Evolutionary conservation across 306 rosid species (phyloP), one percentile per base, ranked within the genome.

Genomic region (Fragaria iinumae): DNA sequence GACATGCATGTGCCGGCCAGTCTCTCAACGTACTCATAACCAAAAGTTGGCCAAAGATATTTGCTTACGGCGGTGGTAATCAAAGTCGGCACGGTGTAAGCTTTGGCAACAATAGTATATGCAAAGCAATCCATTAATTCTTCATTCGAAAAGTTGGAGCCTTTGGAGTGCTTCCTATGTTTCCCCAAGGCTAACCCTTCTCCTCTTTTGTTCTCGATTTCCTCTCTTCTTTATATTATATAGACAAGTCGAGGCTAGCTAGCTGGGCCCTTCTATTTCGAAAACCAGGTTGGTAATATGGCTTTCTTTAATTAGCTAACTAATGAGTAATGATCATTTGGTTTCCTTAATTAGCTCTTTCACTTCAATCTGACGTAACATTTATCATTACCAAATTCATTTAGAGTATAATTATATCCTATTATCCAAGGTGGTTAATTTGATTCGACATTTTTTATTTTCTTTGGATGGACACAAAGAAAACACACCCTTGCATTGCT

Each of bases 41-140:
- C 59, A 18, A 53, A 53, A 53, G 25, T 20, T 53, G 59, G 25
- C 59, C 59, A 53, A 20, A 53, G 57, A 53, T 76, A 25, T 64
- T 69, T 81, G 69, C 77, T 76, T 81, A 69, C 44, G 55, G 62
- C 32, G 57, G 66, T 64, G 77, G 77, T 76, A 70, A 80, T 75
- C 80, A 76, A 76, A 41, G 73, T 76, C 78, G 80, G 73, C 84
- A 76, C 21, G 23, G 10, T 52, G 18, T 52, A 52, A 7, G 25
- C 59, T 18, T 52, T 18, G 59, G 23, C 59, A 0, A 20, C 59
- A 18, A 52, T 13, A 52, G 59, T 52, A 52, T 18, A 52, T 1
- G 17, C 11, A 52, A 20, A 18, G 59, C 52, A 41, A 5, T 5
- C 43, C 8, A 38, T 32, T 32, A 32, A 32, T 6, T 38, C 43